Conservation (phyloP, 495 filamentous ascomycete genomes). For the Trichoderma orchidacearum region DNA sequence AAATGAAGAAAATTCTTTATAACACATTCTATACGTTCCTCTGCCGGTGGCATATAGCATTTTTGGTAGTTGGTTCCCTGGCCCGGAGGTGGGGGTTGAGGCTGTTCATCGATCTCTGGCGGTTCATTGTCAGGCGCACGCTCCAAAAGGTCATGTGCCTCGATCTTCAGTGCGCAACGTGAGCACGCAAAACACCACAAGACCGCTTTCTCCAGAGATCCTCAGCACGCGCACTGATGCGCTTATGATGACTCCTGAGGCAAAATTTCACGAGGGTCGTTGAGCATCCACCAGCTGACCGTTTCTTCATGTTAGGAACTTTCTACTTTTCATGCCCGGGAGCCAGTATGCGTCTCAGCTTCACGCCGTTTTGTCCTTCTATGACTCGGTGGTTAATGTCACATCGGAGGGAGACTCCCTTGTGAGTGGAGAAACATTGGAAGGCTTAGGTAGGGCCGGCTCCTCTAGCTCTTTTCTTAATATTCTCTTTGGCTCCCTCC, state of each 20-base stretch:
- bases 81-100: too few relatives aligned
- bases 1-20: background rate
- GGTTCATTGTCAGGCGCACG: background rate
- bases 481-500: conserved; percentile 52
- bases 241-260: background rate
- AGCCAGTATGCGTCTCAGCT: conserved; percentile 48
- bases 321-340: conserved; percentile 85
- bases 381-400: conserved; percentile 76
- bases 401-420: conserved; percentile 90
- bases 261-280: background rate
- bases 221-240: background rate
- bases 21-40: conserved; percentile 4
- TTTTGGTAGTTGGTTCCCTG: too few relatives aligned
- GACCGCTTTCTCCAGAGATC: background rate
- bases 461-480: conserved; percentile 47
- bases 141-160: background rate
- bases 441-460: conserved; percentile 85
- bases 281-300: background rate
- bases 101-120: background rate
- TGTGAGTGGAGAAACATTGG: conserved; percentile 73
- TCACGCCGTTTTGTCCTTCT: conserved; percentile 82
- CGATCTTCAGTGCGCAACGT: background rate
- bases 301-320: conserved; percentile 56
- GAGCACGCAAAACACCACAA: background rate
- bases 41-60: background rate